Conservation (phyloP, 306 rosid genomes). For the Lablab purpureus region DNA sequence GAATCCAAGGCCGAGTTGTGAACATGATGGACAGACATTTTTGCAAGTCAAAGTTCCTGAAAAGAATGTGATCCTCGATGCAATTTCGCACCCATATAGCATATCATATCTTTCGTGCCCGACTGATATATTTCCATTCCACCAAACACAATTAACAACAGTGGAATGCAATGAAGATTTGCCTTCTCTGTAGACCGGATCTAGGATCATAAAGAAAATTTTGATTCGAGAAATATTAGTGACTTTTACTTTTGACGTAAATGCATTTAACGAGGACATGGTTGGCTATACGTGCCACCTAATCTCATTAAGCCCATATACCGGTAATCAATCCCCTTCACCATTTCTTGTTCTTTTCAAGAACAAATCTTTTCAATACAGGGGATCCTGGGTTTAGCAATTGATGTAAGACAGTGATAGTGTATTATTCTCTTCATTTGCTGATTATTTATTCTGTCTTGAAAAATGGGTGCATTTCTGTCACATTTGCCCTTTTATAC, state of each 20-base stretch:
- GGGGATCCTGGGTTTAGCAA: conserved; percentile 13
- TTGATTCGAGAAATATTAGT: conserved; percentile 42
- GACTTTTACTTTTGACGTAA: conserved; percentile 1
- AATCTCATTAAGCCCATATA: conserved; percentile 8
- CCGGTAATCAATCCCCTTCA: neutral
- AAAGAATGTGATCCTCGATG: conserved; percentile 28
- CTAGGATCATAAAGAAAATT: conserved; percentile 31
- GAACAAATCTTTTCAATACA: conserved; percentile 9
- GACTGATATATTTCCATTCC: conserved; percentile 41
- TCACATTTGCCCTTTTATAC: neutral
- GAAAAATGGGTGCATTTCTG: neutral
- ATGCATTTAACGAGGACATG: neutral
- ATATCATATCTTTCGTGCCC: conserved; percentile 26
- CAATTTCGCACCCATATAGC: conserved; percentile 17
- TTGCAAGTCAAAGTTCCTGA: conserved; percentile 5
- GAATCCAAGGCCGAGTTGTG: conserved; percentile 90
- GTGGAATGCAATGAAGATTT: conserved; percentile 42
- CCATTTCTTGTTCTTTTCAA: neutral
- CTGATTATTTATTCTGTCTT: neutral
- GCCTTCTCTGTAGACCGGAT: conserved; percentile 39
- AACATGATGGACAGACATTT: conserved; percentile 30
- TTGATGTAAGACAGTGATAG: conserved; percentile 18
- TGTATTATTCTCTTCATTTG: conserved; percentile 15
- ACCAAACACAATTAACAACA: conserved; percentile 35
- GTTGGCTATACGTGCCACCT: conserved; percentile 5